Percentiles rank a stretch among this genome's conserved stretches.
phyloP scores from a whole-genome alignment of 1,284 basidiomycete species.

The Inonotus hispidus region DNA sequence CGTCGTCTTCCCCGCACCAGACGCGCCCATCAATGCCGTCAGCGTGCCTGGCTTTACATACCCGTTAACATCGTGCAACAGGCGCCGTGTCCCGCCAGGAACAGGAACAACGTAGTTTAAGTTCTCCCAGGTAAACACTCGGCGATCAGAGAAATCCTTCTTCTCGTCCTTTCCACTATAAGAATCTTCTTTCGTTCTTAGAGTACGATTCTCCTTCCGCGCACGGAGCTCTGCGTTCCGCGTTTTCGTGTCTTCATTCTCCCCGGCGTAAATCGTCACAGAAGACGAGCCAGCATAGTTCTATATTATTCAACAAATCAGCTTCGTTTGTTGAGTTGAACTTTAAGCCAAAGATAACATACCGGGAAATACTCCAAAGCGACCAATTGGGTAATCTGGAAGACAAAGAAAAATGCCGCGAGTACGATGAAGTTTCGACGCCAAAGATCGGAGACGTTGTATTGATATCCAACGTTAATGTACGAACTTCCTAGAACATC shows the following conservation, averaged over 20 bases:
- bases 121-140: slow-evolving; percentile 65
- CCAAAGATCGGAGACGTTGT: slow-evolving; percentile 53
- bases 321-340: not conserved
- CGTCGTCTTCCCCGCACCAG: slow-evolving; percentile 79
- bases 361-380: slow-evolving; percentile 62
- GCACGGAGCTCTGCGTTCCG: slow-evolving; percentile 58
- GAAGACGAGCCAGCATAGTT: slow-evolving; percentile 45
- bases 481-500: slow-evolving; percentile 52
- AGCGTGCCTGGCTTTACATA: slow-evolving; percentile 87
- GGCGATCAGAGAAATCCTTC: slow-evolving; percentile 32
- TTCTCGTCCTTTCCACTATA: slow-evolving; percentile 27
- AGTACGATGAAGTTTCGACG: slow-evolving; percentile 52
- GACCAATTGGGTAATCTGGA: slow-evolving; percentile 58
- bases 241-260: slow-evolving; percentile 60
- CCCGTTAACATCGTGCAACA: slow-evolving; percentile 84
- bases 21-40: slow-evolving; percentile 75
- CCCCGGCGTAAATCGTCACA: slow-evolving; percentile 66
- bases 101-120: slow-evolving; percentile 73
- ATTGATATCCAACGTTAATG: slow-evolving; percentile 48
- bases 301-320: slow-evolving; percentile 26
- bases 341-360: slow-evolving; percentile 23
- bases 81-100: slow-evolving; percentile 59
- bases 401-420: slow-evolving; percentile 59
- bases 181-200: slow-evolving; percentile 30
- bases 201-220: slow-evolving; percentile 37